Conservation (phyloP, 2,329 filamentous ascomycete species). For the Arthrobotrys sphaeroides region DNA sequence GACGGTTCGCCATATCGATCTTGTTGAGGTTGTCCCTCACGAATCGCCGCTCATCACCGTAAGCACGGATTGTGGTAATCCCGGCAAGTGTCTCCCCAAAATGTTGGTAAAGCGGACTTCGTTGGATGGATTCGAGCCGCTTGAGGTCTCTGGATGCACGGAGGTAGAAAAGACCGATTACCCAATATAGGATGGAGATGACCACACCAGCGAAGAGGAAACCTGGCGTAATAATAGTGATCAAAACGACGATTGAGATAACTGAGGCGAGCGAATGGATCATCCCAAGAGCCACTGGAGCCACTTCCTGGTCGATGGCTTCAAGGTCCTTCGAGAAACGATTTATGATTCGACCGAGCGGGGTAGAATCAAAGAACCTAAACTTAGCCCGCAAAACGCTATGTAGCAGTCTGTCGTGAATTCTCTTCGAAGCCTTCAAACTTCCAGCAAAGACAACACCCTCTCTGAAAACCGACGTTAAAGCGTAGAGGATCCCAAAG, state of each 20-base stretch:
- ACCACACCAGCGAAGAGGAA: slow-evolving; percentile 88
- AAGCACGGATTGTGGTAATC: slow-evolving; percentile 95
- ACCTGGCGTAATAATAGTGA: slow-evolving; percentile 85
- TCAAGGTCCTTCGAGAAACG: slow-evolving; percentile 98
- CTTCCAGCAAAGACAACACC: slow-evolving; percentile 92
- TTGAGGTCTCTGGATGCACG: slow-evolving; percentile 94
- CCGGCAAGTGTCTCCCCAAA: slow-evolving; percentile 95
- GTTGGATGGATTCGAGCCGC: slow-evolving; percentile 89
- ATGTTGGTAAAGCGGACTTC: slow-evolving; percentile 95
- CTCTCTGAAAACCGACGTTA: slow-evolving; percentile 84
- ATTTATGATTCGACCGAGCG: slow-evolving; percentile 96
- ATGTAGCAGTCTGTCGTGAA: slow-evolving; percentile 81
- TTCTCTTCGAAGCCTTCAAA: slow-evolving; percentile 81
- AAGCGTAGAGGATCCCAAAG: slow-evolving; percentile 79
- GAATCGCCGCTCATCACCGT: slow-evolving; percentile 92
- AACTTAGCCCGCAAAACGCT: slow-evolving; percentile 89
- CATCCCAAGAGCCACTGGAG: slow-evolving; percentile 82
- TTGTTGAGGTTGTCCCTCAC: slow-evolving; percentile 87
- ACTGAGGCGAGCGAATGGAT: slow-evolving; percentile 75
- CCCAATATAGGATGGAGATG: slow-evolving; percentile 82
- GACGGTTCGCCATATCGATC: slow-evolving; percentile 89
- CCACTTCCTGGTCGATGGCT: slow-evolving; percentile 93
- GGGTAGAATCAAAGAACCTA: slow-evolving; percentile 96
- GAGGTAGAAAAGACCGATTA: slow-evolving; percentile 87
- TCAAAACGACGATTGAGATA: slow-evolving; percentile 84